Percentiles rank a stretch among this genome's conserved stretches.
Evolutionary conservation across 2,329 filamentous ascomycete genomes (phyloP).

Genomic region (Fusarium napiforme): DNA sequence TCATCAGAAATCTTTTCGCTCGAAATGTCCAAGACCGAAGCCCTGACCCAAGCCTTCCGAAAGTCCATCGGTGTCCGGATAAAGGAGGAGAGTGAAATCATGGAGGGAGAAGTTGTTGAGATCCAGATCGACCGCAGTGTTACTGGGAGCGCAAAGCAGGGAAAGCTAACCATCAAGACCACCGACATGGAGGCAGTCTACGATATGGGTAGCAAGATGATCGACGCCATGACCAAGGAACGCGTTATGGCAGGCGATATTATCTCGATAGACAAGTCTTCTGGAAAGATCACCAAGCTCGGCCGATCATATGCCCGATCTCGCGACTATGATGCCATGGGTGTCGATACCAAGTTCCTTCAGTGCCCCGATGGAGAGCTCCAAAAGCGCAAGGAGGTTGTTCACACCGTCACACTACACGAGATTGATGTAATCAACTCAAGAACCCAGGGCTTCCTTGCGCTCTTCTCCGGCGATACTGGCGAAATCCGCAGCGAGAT

Average conservation of each 20-base stretch:
- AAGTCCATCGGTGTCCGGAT: conserved; percentile 98
- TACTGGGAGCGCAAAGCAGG: conserved; percentile 96
- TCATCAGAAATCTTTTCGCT: conserved; percentile 98
- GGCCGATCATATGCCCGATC: conserved; percentile 94
- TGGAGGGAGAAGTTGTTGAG: conserved; percentile 98
- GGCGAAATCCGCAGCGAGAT: conserved; percentile 98
- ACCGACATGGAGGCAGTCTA: conserved; percentile 99
- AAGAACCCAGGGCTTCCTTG: conserved; percentile 96
- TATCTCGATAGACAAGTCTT: conserved; percentile 98
- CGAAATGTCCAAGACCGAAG: conserved; percentile 99
- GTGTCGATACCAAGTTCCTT: conserved; percentile 96
- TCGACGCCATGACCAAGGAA: conserved; percentile 99
- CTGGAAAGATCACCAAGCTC: conserved; percentile 96
- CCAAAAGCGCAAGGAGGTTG: conserved; percentile 95
- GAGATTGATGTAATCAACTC: conserved; percentile 99
- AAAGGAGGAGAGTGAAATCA: conserved; percentile 99
- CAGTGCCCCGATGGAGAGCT: conserved; percentile 98
- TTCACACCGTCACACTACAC: conserved; percentile 95
- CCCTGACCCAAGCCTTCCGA: conserved; percentile 97
- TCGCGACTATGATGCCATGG: conserved; percentile 99
- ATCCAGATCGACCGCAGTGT: conserved; percentile 98
- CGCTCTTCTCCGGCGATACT: conserved; percentile 96
- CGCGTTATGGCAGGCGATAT: conserved; percentile 99
- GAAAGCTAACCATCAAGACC: conserved; percentile 98
- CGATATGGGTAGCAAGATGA: conserved; percentile 99